phyloP scores from a whole-genome alignment of 129 eudicot genomes.

The Tagetes erecta region DNA sequence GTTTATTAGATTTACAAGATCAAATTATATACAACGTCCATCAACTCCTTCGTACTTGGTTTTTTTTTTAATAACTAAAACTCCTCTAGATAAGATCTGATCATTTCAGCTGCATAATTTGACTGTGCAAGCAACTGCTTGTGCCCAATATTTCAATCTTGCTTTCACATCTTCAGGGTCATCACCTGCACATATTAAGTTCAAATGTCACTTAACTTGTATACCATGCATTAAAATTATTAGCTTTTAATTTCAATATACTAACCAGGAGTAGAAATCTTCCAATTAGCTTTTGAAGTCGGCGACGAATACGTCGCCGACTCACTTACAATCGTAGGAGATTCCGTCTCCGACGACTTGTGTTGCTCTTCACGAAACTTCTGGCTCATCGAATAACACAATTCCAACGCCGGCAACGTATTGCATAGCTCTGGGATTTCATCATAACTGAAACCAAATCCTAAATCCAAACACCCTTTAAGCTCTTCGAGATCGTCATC shows the following conservation, averaged over 20 bases:
- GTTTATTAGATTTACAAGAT: conserved; percentile 25
- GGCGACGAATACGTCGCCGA: conserved; percentile 27
- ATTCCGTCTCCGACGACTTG: conserved; percentile 36
- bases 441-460: conserved; percentile 75
- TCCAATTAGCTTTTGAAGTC: conserved; percentile 56
- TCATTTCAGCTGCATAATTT: conserved; percentile 58
- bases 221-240: not conserved
- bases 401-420: conserved; percentile 73
- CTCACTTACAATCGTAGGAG: conserved; percentile 26
- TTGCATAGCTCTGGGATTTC: conserved; percentile 75
- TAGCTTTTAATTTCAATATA: not conserved
- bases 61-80: not conserved
- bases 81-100: conserved; percentile 19
- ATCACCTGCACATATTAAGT: conserved; percentile 50
- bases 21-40: conserved; percentile 17
- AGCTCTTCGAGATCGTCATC: conserved; percentile 73
- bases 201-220: not conserved
- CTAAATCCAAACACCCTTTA: conserved; percentile 75
- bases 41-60: not conserved
- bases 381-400: conserved; percentile 76
- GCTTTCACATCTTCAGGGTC: conserved; percentile 89
- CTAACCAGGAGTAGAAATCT: conserved; percentile 73
- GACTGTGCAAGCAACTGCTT: conserved; percentile 76
- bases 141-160: conserved; percentile 82
- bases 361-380: conserved; percentile 67